These are phyloP conservation scores for Erythrobasidium yunnanense DNA, from an alignment of 768 basidiomycete species.

Conservation along the genomic window DNA sequence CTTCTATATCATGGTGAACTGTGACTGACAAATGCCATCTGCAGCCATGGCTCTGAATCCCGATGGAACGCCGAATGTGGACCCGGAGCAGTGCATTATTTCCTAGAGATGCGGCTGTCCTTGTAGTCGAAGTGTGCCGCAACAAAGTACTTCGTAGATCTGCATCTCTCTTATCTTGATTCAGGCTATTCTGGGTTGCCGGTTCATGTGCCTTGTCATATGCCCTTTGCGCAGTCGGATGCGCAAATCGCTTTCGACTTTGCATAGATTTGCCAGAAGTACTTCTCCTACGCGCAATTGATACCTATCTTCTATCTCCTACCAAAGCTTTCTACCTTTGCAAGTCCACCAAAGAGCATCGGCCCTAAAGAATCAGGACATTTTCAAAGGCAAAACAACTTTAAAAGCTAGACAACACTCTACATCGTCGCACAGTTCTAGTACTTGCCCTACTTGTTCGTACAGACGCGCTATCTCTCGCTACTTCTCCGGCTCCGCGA, in stretches of 20 bases:
- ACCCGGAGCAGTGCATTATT: constrained; percentile 6
- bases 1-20: not conserved
- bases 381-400: not conserved
- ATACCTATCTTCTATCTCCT: too few species aligned
- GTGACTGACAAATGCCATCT: not conserved
- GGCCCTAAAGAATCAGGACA: too few species aligned
- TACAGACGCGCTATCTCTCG: not conserved
- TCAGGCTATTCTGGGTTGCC: not conserved
- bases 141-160: not conserved
- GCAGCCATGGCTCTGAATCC: constrained; percentile 11
- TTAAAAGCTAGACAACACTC: not conserved
- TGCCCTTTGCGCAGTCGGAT: too few species aligned
- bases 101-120: not conserved
- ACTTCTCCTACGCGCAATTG: too few species aligned
- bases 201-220: not conserved
- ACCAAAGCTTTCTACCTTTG: too few species aligned
- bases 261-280: too few species aligned
- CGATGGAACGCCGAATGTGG: constrained; percentile 12
- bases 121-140: not conserved
- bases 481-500: constrained; percentile 18
- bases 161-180: not conserved
- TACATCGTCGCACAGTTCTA: not conserved
- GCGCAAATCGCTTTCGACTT: too few species aligned
- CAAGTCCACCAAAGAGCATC: too few species aligned
- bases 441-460: constrained; percentile 9